Base-by-base conservation (phyloP, 2,329 filamentous ascomycete species). In the Nemania serpens region DNA sequence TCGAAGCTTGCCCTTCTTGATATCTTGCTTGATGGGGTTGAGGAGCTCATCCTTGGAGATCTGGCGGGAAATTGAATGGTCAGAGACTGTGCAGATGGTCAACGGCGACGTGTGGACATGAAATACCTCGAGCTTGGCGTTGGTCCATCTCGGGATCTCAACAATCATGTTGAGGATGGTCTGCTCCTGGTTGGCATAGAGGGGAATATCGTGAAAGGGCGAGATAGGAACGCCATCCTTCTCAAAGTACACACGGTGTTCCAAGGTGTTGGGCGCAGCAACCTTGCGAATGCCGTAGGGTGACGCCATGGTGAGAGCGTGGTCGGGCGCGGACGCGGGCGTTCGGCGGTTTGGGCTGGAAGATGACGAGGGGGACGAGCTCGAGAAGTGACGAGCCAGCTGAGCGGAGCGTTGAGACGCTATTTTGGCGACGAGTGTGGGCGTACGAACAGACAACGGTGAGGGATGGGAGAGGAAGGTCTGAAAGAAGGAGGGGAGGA, bases 121-220 rank as follows among this genome's bases (percentile, higher is more conserved):
- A 39, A 60, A 81, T 89, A 97, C 94, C 91, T 99, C 95, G 80
- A 96, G 91, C 88, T 99, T 99, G 75, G 91, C 95, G 82, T 99
- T 99, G 84, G 94, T 97, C 95, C 95, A 99, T 83, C 95, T 90
- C 74, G 95, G 95, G 74, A 99, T 97, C 89, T 99, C 95, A 73
- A 99, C 95, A 68, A 99, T 78, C 95, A 99, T 99, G 89, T 99
- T 99, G 75, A 99, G 86, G 77, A 98, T 83, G 72, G 90, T 96
- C 85, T 97, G 88, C 84, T 97, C 90, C 80, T 91, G 85, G 79
- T 99, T 97, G 88, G 94, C 94, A 77, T 93, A 99, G 71, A 99
- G 91, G 65, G 95, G 95, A 71, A 99, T 93, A 78, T 99, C 95
- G 84, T 99, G 95, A 88, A 97, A 99, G 71, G 94, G 91, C 66